A percentile compares a stretch with the other conserved stretches of the same genome.
Conservation (phyloP, 2,329 filamentous ascomycete genomes). For the Fusarium heterosporum region DNA sequence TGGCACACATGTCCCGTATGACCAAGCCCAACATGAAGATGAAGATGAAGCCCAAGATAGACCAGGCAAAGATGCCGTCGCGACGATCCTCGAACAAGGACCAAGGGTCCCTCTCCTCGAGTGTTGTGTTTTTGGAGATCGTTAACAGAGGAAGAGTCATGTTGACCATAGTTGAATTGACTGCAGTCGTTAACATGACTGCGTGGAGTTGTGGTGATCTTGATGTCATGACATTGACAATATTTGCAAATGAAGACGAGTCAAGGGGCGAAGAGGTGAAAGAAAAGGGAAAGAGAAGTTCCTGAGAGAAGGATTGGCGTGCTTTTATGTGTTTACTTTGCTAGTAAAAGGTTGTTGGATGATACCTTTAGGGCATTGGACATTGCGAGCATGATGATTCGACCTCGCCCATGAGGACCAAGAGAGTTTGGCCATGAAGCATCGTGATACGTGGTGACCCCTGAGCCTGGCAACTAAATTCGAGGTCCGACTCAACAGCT, state of each 20-base stretch:
- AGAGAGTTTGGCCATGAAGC: background rate
- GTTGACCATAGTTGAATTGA: background rate
- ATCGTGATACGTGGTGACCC: background rate
- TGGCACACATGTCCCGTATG: slow-evolving; percentile 25
- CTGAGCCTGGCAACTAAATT: background rate
- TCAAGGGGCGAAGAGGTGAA: background rate
- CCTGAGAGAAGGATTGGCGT: too few species aligned
- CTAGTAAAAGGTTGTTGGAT: background rate
- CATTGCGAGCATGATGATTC: background rate
- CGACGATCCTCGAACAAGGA: background rate
- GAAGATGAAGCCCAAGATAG: slow-evolving; percentile 17
- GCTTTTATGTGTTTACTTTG: background rate
- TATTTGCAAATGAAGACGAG: background rate
- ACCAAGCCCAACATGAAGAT: slow-evolving; percentile 19
- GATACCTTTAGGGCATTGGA: background rate
- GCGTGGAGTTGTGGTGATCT: background rate
- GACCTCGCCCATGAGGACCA: background rate
- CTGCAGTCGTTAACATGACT: background rate
- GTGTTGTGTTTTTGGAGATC: background rate
- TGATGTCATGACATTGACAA: background rate
- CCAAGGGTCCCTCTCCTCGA: slow-evolving; percentile 3
- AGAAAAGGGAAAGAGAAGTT: background rate
- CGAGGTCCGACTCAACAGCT: background rate
- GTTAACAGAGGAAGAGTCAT: background rate
- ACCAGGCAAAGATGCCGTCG: slow-evolving; percentile 14